Percentiles rank a stretch among this genome's conserved stretches.
These are phyloP conservation scores for Suaeda aralocaspica DNA, from an alignment of 148 eudicot species.

Conservation along the genomic window DNA sequence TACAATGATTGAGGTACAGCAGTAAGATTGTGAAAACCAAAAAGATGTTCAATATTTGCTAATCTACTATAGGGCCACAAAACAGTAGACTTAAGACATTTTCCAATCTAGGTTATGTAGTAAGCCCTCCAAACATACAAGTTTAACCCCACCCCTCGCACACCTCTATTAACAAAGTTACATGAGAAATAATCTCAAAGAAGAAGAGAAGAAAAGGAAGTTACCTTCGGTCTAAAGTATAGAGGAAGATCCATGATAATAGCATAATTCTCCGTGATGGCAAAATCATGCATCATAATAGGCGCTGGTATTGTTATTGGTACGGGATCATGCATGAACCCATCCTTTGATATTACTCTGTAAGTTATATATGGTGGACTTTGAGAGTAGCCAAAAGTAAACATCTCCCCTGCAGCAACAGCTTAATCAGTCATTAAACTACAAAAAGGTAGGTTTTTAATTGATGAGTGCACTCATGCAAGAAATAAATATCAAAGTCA, in stretches of 20 bases:
- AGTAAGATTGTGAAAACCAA: background rate
- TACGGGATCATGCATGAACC: constrained; percentile 91
- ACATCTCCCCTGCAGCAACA: constrained; percentile 80
- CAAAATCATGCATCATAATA: constrained; percentile 98
- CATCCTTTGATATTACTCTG: constrained; percentile 89
- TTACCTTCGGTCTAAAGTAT: constrained; percentile 84
- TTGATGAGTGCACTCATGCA: background rate
- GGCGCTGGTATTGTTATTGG: constrained; percentile 81
- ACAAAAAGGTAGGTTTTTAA: background rate
- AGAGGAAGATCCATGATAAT: constrained; percentile 93
- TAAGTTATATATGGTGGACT: constrained; percentile 76
- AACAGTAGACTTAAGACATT: too few species aligned
- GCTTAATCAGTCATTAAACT: constrained; percentile 5
- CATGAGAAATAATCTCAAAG: background rate
- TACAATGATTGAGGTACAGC: background rate
- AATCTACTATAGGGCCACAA: too few species aligned
- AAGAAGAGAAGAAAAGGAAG: background rate
- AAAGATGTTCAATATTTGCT: too few species aligned
- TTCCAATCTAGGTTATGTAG: too few species aligned
- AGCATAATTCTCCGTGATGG: constrained; percentile 91
- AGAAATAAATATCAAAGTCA: constrained; percentile 21
- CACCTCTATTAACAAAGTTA: too few species aligned
- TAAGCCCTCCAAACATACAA: too few species aligned
- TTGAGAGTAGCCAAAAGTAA: constrained; percentile 86
- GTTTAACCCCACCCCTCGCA: too few species aligned